Evolutionary conservation across 768 basidiomycete genomes (phyloP).

Genomic region (Scleroderma citrinum): DNA sequence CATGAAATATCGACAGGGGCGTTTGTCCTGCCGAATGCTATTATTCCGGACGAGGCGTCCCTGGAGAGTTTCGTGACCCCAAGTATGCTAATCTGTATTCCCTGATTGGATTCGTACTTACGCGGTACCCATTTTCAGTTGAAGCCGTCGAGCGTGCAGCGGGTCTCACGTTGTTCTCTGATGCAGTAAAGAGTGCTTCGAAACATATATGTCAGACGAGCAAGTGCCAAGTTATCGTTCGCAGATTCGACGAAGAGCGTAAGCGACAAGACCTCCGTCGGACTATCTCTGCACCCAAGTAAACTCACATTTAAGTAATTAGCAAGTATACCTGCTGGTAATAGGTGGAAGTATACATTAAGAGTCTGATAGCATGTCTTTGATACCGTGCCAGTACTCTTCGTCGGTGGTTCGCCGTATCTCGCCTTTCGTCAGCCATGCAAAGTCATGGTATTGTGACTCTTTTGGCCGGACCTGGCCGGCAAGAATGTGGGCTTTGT

Average conservation of each 20-base stretch:
- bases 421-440: slow-evolving; percentile 94
- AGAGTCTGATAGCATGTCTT: slow-evolving; percentile 74
- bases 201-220: slow-evolving; percentile 87
- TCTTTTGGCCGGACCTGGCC: slow-evolving; percentile 68
- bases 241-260: slow-evolving; percentile 86
- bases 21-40: slow-evolving; percentile 93
- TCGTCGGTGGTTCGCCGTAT: slow-evolving; percentile 61
- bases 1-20: slow-evolving; percentile 84
- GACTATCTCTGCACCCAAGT: slow-evolving; percentile 42
- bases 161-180: slow-evolving; percentile 83
- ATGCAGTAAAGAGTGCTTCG: slow-evolving; percentile 63
- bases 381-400: slow-evolving; percentile 71
- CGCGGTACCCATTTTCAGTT: slow-evolving; percentile 43
- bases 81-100: slow-evolving; percentile 39
- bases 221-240: slow-evolving; percentile 82
- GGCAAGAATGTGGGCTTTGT: slow-evolving; percentile 88
- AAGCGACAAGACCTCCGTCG: slow-evolving; percentile 54
- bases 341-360: slow-evolving; percentile 11
- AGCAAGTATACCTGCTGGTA: not conserved
- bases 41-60: slow-evolving; percentile 79
- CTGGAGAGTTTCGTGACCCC: slow-evolving; percentile 79
- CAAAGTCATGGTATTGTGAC: slow-evolving; percentile 64
- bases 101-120: not conserved
- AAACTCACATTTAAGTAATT: not conserved
- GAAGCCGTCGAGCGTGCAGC: slow-evolving; percentile 90